These are phyloP conservation scores for Cymbidium sinense DNA, from an alignment of 106 monocot species.

Conservation along the genomic window DNA sequence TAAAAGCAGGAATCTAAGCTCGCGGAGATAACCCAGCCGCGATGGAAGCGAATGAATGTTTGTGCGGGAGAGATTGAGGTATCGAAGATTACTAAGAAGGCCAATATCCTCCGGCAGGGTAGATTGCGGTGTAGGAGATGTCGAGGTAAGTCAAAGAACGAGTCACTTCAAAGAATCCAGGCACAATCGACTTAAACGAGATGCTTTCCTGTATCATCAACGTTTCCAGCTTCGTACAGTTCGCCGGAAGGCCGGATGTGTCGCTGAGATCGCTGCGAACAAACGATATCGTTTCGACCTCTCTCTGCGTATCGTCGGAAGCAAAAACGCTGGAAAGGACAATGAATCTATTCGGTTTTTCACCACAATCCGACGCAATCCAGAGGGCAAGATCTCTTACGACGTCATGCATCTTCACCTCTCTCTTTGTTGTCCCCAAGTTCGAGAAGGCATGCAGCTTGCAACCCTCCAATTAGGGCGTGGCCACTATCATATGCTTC, in stretches of 20 bases:
- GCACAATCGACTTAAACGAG: neutral
- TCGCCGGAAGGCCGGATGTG: neutral
- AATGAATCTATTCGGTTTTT: neutral
- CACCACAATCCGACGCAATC: neutral
- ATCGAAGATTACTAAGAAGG: neutral
- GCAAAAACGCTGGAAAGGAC: neutral
- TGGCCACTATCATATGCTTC: slow-evolving; percentile 13
- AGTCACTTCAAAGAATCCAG: slow-evolving; percentile 7
- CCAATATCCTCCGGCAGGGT: slow-evolving; percentile 10
- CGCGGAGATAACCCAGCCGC: neutral
- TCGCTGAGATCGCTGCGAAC: slow-evolving; percentile 2
- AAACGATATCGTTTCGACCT: slow-evolving; percentile 10
- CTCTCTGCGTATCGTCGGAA: neutral
- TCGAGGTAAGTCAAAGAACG: slow-evolving; percentile 17
- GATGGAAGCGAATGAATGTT: slow-evolving; percentile 5
- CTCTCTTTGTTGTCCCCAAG: neutral
- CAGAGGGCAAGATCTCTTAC: slow-evolving; percentile 19
- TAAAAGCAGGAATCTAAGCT: slow-evolving; percentile 11
- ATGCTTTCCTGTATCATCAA: slow-evolving; percentile 13
- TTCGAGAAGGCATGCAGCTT: slow-evolving; percentile 13
- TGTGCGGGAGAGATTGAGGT: slow-evolving; percentile 17
- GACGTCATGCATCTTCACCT: slow-evolving; percentile 32
- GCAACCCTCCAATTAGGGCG: slow-evolving; percentile 2
- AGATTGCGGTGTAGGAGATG: slow-evolving; percentile 11
- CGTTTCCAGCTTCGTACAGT: slow-evolving; percentile 6